Percentiles rank a stretch among this genome's conserved stretches.
Conservation (phyloP, 805 yeast genomes). For the Wickerhamomyces queroliae region DNA sequence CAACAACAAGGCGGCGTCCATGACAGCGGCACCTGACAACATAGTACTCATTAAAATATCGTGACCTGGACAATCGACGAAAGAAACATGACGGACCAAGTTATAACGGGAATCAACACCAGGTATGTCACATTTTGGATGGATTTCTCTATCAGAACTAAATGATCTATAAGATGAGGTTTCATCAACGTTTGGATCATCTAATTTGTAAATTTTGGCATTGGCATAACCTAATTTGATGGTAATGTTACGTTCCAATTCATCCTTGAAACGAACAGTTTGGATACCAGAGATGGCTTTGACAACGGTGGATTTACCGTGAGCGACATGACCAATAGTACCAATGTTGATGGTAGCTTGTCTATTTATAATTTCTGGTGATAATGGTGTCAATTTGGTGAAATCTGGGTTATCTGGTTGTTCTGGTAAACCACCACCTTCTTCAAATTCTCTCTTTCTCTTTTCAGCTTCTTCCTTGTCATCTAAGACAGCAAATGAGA, state of each 20-base stretch:
- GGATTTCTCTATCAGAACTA: conserved; percentile 90
- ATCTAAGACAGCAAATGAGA: conserved; percentile 73
- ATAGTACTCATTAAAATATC: conserved; percentile 99
- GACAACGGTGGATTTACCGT: conserved; percentile 90
- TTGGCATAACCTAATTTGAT: conserved; percentile 98
- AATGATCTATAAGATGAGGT: conserved; percentile 95
- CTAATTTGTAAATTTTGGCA: conserved; percentile 95
- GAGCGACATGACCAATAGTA: conserved; percentile 94
- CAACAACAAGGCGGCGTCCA: conserved; percentile 97
- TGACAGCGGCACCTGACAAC: conserved; percentile 99
- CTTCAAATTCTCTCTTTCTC: conserved; percentile 83
- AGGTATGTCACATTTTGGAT: conserved; percentile 84
- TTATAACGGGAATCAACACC: conserved; percentile 88
- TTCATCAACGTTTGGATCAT: conserved; percentile 77
- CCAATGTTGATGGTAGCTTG: conserved; percentile 99
- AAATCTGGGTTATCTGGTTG: conserved; percentile 92
- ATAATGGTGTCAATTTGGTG: conserved; percentile 71
- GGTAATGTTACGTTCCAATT: conserved; percentile 97
- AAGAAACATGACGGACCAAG: conserved; percentile 92
- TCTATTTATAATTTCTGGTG: conserved; percentile 95
- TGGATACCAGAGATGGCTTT: conserved; percentile 98
- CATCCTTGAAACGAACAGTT: conserved; percentile 98
- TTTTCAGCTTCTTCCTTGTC: conserved; percentile 71
- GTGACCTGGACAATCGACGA: conserved; percentile 99
- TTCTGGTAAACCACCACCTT: conserved; percentile 97